Conservation (phyloP, 768 basidiomycete genomes). For the Termitomyces sp. region DNA sequence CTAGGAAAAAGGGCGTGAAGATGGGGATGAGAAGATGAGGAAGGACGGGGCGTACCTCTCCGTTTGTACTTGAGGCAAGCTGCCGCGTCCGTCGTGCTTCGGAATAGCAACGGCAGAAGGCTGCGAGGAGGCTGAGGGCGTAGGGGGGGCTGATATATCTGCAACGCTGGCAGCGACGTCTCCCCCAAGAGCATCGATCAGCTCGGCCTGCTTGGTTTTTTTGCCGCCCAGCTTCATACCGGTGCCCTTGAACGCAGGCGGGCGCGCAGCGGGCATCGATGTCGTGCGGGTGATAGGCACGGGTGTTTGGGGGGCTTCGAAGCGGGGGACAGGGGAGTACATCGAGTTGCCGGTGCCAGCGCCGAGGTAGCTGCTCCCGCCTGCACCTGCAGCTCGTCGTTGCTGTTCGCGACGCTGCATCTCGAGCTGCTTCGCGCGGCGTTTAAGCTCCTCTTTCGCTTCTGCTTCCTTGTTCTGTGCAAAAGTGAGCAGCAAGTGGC, state of each 20-base stretch:
- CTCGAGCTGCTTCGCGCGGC: constrained; percentile 95
- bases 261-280: constrained; percentile 45
- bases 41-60: no score
- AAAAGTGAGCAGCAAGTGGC: background rate
- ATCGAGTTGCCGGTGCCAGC: constrained; percentile 55
- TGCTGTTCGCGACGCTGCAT: constrained; percentile 97
- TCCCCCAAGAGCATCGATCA: constrained; percentile 84
- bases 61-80: constrained; percentile 68
- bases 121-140: constrained; percentile 41
- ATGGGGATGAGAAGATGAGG: background rate
- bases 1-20: constrained; percentile 34
- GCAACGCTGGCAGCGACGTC: constrained; percentile 52
- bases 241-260: constrained; percentile 85
- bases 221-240: constrained; percentile 98
- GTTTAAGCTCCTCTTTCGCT: constrained; percentile 97
- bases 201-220: constrained; percentile 84
- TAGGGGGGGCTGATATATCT: constrained; percentile 46
- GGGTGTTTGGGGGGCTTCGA: constrained; percentile 57
- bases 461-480: constrained; percentile 96
- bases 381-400: constrained; percentile 55
- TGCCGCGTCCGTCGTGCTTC: constrained; percentile 51
- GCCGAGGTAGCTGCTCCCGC: constrained; percentile 50
- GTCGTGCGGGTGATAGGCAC: constrained; percentile 34
- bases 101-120: constrained; percentile 33
- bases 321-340: constrained; percentile 70